Evolutionary conservation across 208 protist species (phyloP).

Genomic region (Crithidia expoeki): DNA sequence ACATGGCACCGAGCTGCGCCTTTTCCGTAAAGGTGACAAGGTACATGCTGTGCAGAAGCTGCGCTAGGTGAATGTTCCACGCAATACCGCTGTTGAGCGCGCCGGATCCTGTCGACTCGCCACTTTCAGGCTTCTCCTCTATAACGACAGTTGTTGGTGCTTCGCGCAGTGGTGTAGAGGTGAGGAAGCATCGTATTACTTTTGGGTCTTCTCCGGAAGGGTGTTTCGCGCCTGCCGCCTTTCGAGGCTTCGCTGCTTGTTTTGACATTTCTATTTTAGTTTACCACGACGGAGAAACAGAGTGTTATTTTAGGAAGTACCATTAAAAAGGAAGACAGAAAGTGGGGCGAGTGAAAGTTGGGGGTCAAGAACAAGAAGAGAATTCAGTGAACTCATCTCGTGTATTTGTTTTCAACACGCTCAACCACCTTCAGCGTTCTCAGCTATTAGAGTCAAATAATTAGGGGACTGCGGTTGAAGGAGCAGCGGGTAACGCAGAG

Average conservation of each 20-base stretch:
- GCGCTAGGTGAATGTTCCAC: constrained; percentile 47
- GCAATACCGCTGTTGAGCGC: background rate
- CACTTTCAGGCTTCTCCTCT: background rate
- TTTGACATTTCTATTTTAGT: constrained; percentile 4
- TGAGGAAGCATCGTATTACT: constrained; percentile 4
- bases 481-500: too few relatives aligned
- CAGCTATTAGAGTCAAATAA: too few relatives aligned
- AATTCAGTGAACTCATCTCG: too few relatives aligned
- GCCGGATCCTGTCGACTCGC: background rate
- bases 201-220: background rate
- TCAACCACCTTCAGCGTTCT: too few relatives aligned
- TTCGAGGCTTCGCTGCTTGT: background rate
- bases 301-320: too few relatives aligned
- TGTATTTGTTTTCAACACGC: too few relatives aligned
- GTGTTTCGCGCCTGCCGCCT: background rate
- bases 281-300: constrained; percentile 13
- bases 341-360: too few relatives aligned
- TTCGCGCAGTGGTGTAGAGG: constrained; percentile 2
- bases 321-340: too few relatives aligned
- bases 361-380: too few relatives aligned
- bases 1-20: constrained; percentile 62
- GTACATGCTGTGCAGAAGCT: constrained; percentile 64
- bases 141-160: background rate
- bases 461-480: too few relatives aligned
- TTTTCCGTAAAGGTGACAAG: constrained; percentile 73